Conservation (phyloP, 257 asterid species). For the Rhazya stricta region DNA sequence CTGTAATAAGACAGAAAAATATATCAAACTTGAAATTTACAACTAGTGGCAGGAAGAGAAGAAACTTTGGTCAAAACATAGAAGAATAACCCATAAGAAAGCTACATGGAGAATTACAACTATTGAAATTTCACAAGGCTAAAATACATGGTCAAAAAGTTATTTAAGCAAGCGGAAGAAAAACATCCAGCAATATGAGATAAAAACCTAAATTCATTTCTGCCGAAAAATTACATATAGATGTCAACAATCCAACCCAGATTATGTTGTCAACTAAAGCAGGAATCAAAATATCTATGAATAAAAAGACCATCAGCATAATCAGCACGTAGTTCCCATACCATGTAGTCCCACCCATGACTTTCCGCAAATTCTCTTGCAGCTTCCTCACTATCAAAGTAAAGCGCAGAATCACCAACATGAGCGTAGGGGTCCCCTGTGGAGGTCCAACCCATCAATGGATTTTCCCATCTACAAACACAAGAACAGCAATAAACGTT, state of each 20-base stretch:
- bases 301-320: not conserved
- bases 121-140: not conserved
- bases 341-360: conserved; percentile 93
- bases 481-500: conserved; percentile 15
- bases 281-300: not conserved
- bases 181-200: not conserved
- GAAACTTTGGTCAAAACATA: not conserved
- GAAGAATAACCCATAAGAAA: not conserved
- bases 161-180: not conserved
- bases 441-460: conserved; percentile 99
- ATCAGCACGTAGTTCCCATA: conserved; percentile 19
- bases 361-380: conserved; percentile 74
- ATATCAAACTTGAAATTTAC: not conserved
- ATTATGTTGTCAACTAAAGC: not conserved
- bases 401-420: conserved; percentile 83
- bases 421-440: conserved; percentile 97
- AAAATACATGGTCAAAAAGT: not conserved
- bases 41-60: not conserved
- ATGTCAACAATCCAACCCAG: not conserved
- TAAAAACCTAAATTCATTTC: not conserved
- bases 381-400: conserved; percentile 85
- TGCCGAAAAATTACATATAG: too few species aligned
- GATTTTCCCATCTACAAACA: conserved; percentile 89
- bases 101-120: not conserved
- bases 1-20: conserved; percentile 39